Conservation (phyloP, 1,284 basidiomycete species). For the Vanrija humicola region DNA sequence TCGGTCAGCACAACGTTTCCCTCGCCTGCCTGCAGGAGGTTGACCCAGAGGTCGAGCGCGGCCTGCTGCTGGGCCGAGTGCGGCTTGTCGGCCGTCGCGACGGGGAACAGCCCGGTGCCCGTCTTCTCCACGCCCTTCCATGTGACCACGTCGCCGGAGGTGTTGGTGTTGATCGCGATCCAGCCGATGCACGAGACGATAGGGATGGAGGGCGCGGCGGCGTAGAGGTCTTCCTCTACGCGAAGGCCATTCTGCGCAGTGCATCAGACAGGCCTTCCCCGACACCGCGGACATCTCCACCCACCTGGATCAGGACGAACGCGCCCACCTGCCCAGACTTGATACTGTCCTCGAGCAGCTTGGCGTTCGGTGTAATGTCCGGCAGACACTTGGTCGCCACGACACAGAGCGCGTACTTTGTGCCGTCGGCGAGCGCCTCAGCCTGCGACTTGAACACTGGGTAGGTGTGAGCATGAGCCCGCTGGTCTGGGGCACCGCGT, state of each 20-base stretch:
- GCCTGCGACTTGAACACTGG: slow-evolving; percentile 59
- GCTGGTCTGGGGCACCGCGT: background rate
- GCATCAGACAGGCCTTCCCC: background rate
- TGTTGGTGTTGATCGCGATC: slow-evolving; percentile 33
- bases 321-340: slow-evolving; percentile 55
- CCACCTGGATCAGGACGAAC: slow-evolving; percentile 63
- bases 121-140: slow-evolving; percentile 37
- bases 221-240: slow-evolving; percentile 65
- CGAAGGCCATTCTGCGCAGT: slow-evolving; percentile 61
- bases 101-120: slow-evolving; percentile 38
- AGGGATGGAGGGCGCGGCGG: slow-evolving; percentile 48
- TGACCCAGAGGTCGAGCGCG: slow-evolving; percentile 24
- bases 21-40: slow-evolving; percentile 23
- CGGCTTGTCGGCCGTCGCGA: slow-evolving; percentile 11
- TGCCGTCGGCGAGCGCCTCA: slow-evolving; percentile 56
- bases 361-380: slow-evolving; percentile 59
- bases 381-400: slow-evolving; percentile 70
- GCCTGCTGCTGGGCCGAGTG: slow-evolving; percentile 16
- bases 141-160: slow-evolving; percentile 29
- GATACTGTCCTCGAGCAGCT: slow-evolving; percentile 60
- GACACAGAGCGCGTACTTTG: slow-evolving; percentile 62
- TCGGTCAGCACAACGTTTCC: slow-evolving; percentile 23
- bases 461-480: background rate
- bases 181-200: slow-evolving; percentile 40
- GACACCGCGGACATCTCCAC: background rate